These are phyloP conservation scores for Magnolia officinalis DNA, from an alignment of 164 flowering plant species.

Conservation along the genomic window DNA sequence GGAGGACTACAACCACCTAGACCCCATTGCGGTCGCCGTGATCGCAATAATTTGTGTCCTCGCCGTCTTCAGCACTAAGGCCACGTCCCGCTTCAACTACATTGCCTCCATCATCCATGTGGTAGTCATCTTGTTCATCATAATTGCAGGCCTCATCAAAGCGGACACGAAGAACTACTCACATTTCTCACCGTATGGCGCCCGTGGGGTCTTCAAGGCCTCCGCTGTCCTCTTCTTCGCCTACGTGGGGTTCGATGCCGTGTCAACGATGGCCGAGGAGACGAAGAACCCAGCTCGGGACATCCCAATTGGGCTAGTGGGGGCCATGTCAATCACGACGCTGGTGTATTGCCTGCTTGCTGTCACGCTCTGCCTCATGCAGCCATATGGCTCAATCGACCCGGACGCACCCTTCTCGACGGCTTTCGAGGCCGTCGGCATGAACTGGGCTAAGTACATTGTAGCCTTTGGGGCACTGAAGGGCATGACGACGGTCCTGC, in stretches of 20 bases:
- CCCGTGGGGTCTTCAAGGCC: conserved; percentile 52
- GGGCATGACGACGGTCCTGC: conserved; percentile 56
- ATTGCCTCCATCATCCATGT: conserved; percentile 45
- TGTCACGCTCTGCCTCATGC: conserved; percentile 48
- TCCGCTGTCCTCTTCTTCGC: conserved; percentile 64
- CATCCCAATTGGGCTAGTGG: conserved; percentile 65
- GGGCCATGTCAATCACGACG: conserved; percentile 51
- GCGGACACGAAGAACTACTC: conserved; percentile 37
- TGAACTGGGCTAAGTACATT: conserved; percentile 58
- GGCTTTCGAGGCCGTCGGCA: conserved; percentile 43
- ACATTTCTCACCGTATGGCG: conserved; percentile 43
- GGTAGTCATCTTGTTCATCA: conserved; percentile 41
- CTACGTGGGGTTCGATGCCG: conserved; percentile 58
- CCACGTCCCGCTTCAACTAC: conserved; percentile 52
- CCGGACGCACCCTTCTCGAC: conserved; percentile 45
- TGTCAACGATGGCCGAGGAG: conserved; percentile 73
- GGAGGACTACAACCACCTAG: conserved; percentile 44
- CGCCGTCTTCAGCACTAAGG: conserved; percentile 44
- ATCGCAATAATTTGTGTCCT: conserved; percentile 18
- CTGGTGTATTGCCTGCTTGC: conserved; percentile 43
- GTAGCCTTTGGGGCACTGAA: conserved; percentile 48
- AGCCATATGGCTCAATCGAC: conserved; percentile 31
- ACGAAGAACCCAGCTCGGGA: conserved; percentile 58
- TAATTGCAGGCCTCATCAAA: conserved; percentile 45
- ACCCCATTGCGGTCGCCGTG: conserved; percentile 55